These are phyloP conservation scores for Xylaria hypoxylon DNA, from an alignment of 2,329 filamentous ascomycete species.

Conservation along the genomic window DNA sequence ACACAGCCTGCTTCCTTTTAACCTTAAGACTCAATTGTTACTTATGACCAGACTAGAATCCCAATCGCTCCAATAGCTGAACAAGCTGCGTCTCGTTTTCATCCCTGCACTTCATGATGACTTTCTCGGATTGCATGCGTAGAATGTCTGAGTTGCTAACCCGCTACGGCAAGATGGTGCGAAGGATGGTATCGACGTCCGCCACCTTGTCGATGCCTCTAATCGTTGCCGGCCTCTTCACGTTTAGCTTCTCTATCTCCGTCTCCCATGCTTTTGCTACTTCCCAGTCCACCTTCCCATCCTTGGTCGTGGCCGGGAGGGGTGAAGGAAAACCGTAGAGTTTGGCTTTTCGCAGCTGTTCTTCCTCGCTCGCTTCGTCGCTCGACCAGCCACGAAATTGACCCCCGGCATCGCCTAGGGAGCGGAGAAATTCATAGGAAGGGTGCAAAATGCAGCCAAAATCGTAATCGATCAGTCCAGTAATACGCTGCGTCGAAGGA, in stretches of 20 bases:
- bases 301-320: slow-evolving; percentile 20
- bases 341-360: slow-evolving; percentile 25
- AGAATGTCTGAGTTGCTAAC: slow-evolving; percentile 36
- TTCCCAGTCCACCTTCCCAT: slow-evolving; percentile 30
- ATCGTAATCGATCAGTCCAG: slow-evolving; percentile 32
- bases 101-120: slow-evolving; percentile 26
- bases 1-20: too few species aligned
- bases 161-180: slow-evolving; percentile 35
- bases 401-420: slow-evolving; percentile 26
- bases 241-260: slow-evolving; percentile 36
- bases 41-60: slow-evolving; percentile 18
- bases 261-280: slow-evolving; percentile 33
- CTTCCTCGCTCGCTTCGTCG: slow-evolving; percentile 21
- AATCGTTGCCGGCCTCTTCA: slow-evolving; percentile 29
- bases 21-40: too few species aligned
- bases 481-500: slow-evolving; percentile 23
- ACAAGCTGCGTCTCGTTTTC: slow-evolving; percentile 28
- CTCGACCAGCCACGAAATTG: slow-evolving; percentile 29
- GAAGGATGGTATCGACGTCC: slow-evolving; percentile 36
- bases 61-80: slow-evolving; percentile 23
- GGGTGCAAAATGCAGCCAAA: slow-evolving; percentile 32
- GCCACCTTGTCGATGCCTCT: slow-evolving; percentile 38
- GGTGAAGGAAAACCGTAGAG: slow-evolving; percentile 30
- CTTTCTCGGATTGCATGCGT: slow-evolving; percentile 30
- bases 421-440: slow-evolving; percentile 35